phyloP scores from a whole-genome alignment of 108 stramenopile species.

The Hondaea fermentalgiana region DNA sequence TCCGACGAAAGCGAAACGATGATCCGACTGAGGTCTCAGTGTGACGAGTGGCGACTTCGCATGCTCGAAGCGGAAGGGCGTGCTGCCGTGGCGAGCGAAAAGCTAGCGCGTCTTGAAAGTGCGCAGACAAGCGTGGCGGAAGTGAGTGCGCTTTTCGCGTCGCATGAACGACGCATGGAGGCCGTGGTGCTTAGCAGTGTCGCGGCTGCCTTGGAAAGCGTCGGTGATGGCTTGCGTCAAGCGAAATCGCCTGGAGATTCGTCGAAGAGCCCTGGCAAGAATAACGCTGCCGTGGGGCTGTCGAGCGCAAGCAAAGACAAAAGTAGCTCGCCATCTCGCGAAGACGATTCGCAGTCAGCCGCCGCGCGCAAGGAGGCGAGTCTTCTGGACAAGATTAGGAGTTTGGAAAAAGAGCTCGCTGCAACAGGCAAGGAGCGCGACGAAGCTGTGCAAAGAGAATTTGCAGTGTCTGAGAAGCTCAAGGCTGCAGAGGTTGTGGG shows the following conservation, averaged over 20 bases:
- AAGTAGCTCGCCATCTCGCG: too few relatives aligned
- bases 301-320: too few relatives aligned
- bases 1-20: not conserved
- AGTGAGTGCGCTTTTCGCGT: not conserved
- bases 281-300: too few relatives aligned
- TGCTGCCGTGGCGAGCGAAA: not conserved
- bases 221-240: too few relatives aligned
- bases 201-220: too few relatives aligned
- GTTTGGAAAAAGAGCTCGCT: not conserved
- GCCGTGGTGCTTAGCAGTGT: too few relatives aligned
- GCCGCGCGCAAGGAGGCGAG: not conserved
- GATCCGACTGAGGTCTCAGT: not conserved
- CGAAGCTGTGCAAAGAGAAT: not conserved
- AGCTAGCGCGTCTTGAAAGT: not conserved
- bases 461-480: not conserved
- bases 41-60: not conserved
- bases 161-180: not conserved
- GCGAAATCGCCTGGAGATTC: too few relatives aligned
- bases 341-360: too few relatives aligned
- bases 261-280: too few relatives aligned
- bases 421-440: not conserved
- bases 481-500: not conserved
- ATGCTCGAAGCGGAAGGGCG: not conserved
- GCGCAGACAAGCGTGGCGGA: not conserved
- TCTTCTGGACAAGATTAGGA: not conserved